phyloP scores from a whole-genome alignment of 331 rosid genomes.

The Stylosanthes scabra region DNA sequence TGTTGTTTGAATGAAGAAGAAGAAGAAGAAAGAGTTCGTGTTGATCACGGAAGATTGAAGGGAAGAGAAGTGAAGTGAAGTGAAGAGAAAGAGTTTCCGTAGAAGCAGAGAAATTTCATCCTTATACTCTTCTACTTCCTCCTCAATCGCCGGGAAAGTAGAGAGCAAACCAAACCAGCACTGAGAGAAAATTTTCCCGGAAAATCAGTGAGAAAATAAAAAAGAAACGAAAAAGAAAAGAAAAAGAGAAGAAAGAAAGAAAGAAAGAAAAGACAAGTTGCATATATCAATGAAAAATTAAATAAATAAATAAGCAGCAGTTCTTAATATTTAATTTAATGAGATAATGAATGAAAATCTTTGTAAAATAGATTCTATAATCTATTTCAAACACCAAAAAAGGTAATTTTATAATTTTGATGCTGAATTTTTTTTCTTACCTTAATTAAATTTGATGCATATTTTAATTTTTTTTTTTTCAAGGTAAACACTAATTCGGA shows the following conservation, averaged over 20 bases:
- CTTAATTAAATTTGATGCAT: no score
- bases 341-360: no score
- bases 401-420: no score
- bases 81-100: conserved; percentile 59
- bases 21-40: conserved; percentile 32
- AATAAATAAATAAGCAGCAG: neutral
- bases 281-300: conserved; percentile 21
- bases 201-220: conserved; percentile 1
- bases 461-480: no score
- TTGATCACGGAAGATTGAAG: conserved; percentile 46
- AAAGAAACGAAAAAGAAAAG: neutral
- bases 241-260: neutral
- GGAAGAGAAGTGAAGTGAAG: conserved; percentile 41
- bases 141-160: conserved; percentile 72
- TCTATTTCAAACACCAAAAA: no score
- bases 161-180: conserved; percentile 41
- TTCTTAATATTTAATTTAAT: neutral
- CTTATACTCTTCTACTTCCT: conserved; percentile 89
- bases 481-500: no score
- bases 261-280: conserved; percentile 19
- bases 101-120: conserved; percentile 82
- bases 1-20: conserved; percentile 4
- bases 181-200: conserved; percentile 38
- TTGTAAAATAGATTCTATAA: no score
- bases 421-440: no score